Base-by-base conservation (phyloP, 2,329 filamentous ascomycete genomes). In the Claviceps pusilla region DNA sequence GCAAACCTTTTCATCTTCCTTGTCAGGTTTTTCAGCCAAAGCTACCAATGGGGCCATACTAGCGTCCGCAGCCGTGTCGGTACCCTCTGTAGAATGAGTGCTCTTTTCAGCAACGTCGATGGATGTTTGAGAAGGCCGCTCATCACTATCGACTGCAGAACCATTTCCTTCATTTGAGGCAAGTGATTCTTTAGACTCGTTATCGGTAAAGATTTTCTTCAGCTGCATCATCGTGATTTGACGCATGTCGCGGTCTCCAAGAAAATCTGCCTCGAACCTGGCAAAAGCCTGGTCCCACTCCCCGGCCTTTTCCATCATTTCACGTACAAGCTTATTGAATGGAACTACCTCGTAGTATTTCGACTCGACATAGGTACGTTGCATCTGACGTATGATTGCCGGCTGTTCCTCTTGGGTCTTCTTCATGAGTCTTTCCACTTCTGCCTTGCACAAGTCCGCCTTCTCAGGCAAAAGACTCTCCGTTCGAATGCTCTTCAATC, bases 291-390 rank as follows among this genome's bases (percentile, higher is more conserved):
- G 82, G 64, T 98, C 94, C 93, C 93, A 98, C 59, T 90, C 88
- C 24, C 89, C 83, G 4, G 91, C 90, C 61, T 87, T 94, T 65
- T 96, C 90, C 59, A 97, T 83, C 75, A 95, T 93, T 54, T 88
- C 86, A 60, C 91, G 83, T 51, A 96, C 80, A 7, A 91, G 86
- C 55, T 85, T 79, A 61, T 97, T 98, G 58, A 98, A 78, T 0
- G 94, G 93, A 51, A 97, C 90, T 54, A 96, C 84, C 68, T 98
- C 93, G 72, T 95, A 98, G 65, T 97, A 97, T 64, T 89, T 90
- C 2, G 90, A 95, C 59, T 84, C 84, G 72, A 93, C 89, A 65
- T 98, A 98, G 58, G 87, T 88, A 39, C 90, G 83, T 66, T 96
- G 89, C 10, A 98, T 75, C 58, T 88, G 87, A 52, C 79, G 79